Evolutionary conservation across 345 rosid genomes (phyloP).

Genomic region (Citrus sinensis): DNA sequence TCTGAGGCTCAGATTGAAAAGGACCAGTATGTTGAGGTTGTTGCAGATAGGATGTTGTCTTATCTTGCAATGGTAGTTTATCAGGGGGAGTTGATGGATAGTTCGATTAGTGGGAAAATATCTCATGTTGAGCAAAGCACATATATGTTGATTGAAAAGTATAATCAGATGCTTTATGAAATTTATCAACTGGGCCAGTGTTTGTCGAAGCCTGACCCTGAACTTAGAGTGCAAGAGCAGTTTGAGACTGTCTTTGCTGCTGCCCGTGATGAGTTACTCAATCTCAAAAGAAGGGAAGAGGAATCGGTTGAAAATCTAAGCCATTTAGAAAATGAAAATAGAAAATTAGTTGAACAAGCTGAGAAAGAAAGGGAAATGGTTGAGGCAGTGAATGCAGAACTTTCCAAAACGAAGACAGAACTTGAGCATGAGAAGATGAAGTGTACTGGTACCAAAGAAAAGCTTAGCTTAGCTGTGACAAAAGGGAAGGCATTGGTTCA

Average conservation of each 20-base stretch:
- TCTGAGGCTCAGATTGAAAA: conserved; percentile 25
- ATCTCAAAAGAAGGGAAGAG: conserved; percentile 55
- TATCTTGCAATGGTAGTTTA: conserved; percentile 53
- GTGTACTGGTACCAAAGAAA: conserved; percentile 80
- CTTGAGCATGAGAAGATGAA: conserved; percentile 77
- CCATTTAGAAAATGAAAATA: conserved; percentile 53
- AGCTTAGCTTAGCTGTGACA: conserved; percentile 92
- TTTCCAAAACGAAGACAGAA: conserved; percentile 50
- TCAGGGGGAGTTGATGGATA: conserved; percentile 54
- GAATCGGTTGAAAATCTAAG: conserved; percentile 41
- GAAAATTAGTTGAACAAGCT: conserved; percentile 55
- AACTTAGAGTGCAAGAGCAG: conserved; percentile 50
- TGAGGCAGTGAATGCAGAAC: conserved; percentile 45
- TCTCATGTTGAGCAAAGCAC: conserved; percentile 57
- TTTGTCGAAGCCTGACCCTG: conserved; percentile 44
- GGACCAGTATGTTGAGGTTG: conserved; percentile 41
- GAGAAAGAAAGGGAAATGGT: conserved; percentile 41
- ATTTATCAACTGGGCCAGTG: conserved; percentile 66
- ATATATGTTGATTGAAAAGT: conserved; percentile 51
- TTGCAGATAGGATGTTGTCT: conserved; percentile 57
- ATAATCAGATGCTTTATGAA: conserved; percentile 54
- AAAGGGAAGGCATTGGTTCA: conserved; percentile 96
- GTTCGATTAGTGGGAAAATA: conserved; percentile 46
- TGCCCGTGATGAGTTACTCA: conserved; percentile 60
- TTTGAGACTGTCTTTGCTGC: conserved; percentile 46